These are phyloP conservation scores for Ilex paraguariensis DNA, from an alignment of 305 asterid genomes.

Conservation along the genomic window DNA sequence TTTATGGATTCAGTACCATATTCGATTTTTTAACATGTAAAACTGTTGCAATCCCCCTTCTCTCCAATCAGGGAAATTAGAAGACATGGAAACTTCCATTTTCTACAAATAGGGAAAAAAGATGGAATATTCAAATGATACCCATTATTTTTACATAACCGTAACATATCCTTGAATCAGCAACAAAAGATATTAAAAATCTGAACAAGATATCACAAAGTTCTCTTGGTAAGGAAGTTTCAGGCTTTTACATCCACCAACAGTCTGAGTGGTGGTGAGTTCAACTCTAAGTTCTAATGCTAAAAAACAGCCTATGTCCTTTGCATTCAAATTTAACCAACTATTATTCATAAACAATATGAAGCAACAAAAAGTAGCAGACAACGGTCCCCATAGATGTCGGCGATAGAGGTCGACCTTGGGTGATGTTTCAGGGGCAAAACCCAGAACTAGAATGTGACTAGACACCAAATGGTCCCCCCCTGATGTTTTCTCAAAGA, in stretches of 20 bases:
- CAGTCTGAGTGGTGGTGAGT: conserved; percentile 33
- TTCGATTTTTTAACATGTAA: too few species aligned
- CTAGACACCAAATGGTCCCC: conserved; percentile 48
- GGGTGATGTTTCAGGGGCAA: conserved; percentile 37
- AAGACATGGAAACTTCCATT: too few species aligned
- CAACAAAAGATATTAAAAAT: neutral
- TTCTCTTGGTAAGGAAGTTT: conserved; percentile 34
- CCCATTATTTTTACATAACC: too few species aligned
- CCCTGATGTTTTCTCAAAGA: neutral
- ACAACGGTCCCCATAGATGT: conserved; percentile 72
- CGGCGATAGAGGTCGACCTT: conserved; percentile 39
- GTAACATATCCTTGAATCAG: neutral
- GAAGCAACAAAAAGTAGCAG: conserved; percentile 52
- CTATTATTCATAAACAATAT: conserved; percentile 31
- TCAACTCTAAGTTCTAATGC: conserved; percentile 16
- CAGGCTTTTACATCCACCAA: conserved; percentile 43
- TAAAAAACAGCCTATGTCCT: conserved; percentile 22
- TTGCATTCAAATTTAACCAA: conserved; percentile 27
- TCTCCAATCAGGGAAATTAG: too few species aligned
- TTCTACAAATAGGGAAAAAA: too few species aligned
- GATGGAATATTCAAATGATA: too few species aligned
- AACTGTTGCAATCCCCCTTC: too few species aligned
- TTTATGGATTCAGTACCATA: too few species aligned
- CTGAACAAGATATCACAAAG: conserved; percentile 16
- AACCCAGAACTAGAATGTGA: conserved; percentile 31